These are phyloP conservation scores for Globisporangium nagaii DNA, from an alignment of 352 stramenopile species.

Conservation along the genomic window DNA sequence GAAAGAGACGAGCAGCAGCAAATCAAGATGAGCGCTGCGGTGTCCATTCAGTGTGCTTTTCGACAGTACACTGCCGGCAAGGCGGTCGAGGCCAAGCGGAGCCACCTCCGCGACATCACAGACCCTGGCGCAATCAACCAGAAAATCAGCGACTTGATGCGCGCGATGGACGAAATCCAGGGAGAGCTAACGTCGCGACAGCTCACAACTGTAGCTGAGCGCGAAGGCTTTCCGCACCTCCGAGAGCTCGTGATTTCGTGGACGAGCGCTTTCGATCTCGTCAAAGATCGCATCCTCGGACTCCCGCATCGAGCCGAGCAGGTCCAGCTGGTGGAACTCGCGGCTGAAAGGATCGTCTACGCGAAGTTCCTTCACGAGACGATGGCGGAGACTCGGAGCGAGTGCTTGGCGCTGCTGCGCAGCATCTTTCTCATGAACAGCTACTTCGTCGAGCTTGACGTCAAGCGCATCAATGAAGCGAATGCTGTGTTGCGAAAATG, in stretches of 20 bases:
- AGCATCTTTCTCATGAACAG: constrained; percentile 50
- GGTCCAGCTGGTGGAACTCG: constrained; percentile 22
- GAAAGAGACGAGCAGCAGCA: not conserved
- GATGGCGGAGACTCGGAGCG: constrained; percentile 26
- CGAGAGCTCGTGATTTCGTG: constrained; percentile 22
- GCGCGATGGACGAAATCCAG: constrained; percentile 39
- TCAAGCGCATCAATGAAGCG: constrained; percentile 36
- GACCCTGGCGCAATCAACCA: constrained; percentile 23
- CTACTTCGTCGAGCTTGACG: constrained; percentile 56
- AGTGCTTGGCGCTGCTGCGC: constrained; percentile 38
- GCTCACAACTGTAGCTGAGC: constrained; percentile 18
- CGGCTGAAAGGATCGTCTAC: constrained; percentile 19
- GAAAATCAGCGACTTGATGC: constrained; percentile 34
- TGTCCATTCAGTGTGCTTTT: constrained; percentile 55
- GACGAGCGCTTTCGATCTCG: constrained; percentile 17
- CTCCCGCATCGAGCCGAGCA: constrained; percentile 26
- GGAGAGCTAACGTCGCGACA: constrained; percentile 25
- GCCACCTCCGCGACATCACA: constrained; percentile 23
- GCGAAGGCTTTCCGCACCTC: constrained; percentile 32
- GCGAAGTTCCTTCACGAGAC: constrained; percentile 37
- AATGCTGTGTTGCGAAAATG: constrained; percentile 21
- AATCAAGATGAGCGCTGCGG: not conserved
- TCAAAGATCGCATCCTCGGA: constrained; percentile 29
- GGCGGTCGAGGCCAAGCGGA: constrained; percentile 20
- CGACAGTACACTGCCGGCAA: constrained; percentile 30